phyloP scores from a whole-genome alignment of 345 rosid species.

The rapeseed (Brassica napus) region DNA sequence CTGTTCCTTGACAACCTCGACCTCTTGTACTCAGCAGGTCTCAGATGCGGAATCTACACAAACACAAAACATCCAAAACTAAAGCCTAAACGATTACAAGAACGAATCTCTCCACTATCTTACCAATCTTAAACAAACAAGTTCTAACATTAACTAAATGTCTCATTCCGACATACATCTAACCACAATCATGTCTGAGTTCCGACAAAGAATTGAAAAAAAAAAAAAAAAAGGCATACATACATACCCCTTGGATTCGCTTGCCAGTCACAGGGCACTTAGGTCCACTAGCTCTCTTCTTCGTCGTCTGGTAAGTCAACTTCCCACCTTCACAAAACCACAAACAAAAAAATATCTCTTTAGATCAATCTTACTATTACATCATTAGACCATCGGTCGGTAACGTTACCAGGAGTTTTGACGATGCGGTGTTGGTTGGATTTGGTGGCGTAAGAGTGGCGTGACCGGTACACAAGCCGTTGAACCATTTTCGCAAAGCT shows the following conservation, averaged over 20 bases:
- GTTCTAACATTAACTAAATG: not conserved
- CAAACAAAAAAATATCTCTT: not conserved
- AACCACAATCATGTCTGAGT: not conserved
- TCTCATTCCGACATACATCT: not conserved
- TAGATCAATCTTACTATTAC: not conserved
- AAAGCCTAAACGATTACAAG: not conserved
- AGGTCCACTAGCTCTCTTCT: conserved; percentile 90
- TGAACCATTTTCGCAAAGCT: conserved; percentile 63
- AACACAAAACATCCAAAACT: not conserved
- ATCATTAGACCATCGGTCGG: not conserved
- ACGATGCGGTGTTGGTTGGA: conserved; percentile 89
- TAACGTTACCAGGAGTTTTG: conserved; percentile 72
- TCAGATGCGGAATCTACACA: conserved; percentile 69
- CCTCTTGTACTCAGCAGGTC: conserved; percentile 83
- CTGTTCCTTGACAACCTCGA: conserved; percentile 71
- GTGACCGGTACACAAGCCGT: conserved; percentile 72
- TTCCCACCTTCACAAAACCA: conserved; percentile 62
- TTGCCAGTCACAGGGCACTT: conserved; percentile 87
- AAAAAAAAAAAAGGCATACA: conserved; percentile 40
- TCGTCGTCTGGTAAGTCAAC: conserved; percentile 79
- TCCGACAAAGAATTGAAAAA: not conserved
- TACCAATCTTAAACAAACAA: not conserved
- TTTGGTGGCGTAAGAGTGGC: conserved; percentile 90
- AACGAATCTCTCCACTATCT: not conserved
- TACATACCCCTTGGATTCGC: conserved; percentile 78